These are phyloP conservation scores for Liriodendron chinense DNA, from an alignment of 164 flowering plant genomes.

Conservation along the genomic window DNA sequence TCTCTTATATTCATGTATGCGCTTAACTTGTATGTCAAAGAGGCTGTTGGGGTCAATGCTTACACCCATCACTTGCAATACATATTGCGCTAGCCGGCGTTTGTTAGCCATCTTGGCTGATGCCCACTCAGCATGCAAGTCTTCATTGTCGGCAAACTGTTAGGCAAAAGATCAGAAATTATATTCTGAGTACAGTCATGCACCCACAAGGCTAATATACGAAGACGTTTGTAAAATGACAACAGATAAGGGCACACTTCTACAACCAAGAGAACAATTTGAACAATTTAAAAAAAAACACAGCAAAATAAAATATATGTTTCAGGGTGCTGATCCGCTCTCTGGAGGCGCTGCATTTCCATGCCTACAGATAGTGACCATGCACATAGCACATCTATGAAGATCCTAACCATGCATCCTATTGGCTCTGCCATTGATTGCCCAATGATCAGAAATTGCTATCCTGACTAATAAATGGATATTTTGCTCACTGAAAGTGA, in stretches of 20 bases:
- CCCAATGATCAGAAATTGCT: too few species aligned
- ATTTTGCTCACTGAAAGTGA: too few species aligned
- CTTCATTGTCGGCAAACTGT: conserved; percentile 81
- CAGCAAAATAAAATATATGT: too few species aligned
- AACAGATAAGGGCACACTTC: background rate
- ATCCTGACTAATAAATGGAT: too few species aligned
- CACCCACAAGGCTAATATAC: background rate
- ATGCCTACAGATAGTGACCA: too few species aligned
- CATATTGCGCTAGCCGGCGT: conserved; percentile 69
- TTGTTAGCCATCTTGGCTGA: conserved; percentile 95
- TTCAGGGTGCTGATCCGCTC: background rate
- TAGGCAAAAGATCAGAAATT: conserved; percentile 13
- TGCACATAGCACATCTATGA: too few species aligned
- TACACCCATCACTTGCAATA: conserved; percentile 72
- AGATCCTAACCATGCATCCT: too few species aligned
- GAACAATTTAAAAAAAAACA: background rate
- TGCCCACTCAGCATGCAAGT: conserved; percentile 84
- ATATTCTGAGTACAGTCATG: background rate
- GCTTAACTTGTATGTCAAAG: conserved; percentile 97
- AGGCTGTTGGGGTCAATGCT: conserved; percentile 77
- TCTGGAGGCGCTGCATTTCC: background rate
- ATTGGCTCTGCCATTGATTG: too few species aligned
- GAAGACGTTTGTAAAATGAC: background rate
- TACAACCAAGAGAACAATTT: background rate
- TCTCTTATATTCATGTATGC: conserved; percentile 96